A percentile compares a stretch with the other conserved stretches of the same genome.
These are phyloP conservation scores for Postia placenta DNA, from an alignment of 768 basidiomycete species.

Conservation along the genomic window DNA sequence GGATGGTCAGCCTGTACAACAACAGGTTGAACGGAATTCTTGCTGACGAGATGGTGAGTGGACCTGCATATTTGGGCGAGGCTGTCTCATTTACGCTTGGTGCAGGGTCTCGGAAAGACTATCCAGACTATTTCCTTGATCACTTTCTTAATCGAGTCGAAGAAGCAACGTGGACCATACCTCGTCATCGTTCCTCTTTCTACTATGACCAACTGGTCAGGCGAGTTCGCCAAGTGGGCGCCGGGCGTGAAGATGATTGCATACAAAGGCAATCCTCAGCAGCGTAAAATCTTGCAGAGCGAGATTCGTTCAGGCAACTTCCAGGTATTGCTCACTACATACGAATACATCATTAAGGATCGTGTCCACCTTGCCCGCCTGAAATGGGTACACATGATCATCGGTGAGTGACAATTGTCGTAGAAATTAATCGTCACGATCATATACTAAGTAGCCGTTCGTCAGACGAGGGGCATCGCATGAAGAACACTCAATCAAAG, in stretches of 20 bases:
- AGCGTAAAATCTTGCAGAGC: slow-evolving; percentile 70
- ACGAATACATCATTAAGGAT: slow-evolving; percentile 98
- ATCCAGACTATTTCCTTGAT: slow-evolving; percentile 95
- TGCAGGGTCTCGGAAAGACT: slow-evolving; percentile 89
- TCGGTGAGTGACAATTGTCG: slow-evolving; percentile 44
- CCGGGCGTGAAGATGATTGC: slow-evolving; percentile 73
- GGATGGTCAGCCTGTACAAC: slow-evolving; percentile 98
- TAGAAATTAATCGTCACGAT: background rate
- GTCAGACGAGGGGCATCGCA: slow-evolving; percentile 90
- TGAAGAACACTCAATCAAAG: slow-evolving; percentile 94
- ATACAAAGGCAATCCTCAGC: slow-evolving; percentile 88
- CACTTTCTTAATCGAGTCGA: slow-evolving; percentile 87
- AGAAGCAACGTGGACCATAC: slow-evolving; percentile 89
- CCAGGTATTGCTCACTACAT: slow-evolving; percentile 91
- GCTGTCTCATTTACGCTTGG: background rate
- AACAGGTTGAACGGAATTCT: slow-evolving; percentile 93
- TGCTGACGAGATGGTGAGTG: slow-evolving; percentile 83
- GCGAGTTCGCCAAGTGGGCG: slow-evolving; percentile 97
- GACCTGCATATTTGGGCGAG: slow-evolving; percentile 7
- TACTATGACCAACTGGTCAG: slow-evolving; percentile 96
- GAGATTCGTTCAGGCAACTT: slow-evolving; percentile 78
- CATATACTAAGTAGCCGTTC: slow-evolving; percentile 4
- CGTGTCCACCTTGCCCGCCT: slow-evolving; percentile 84
- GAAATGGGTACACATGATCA: slow-evolving; percentile 97
- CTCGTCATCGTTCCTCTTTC: slow-evolving; percentile 94